Evolutionary conservation across 2,329 filamentous ascomycete genomes (phyloP), one percentile per base, ranked within the genome.

Genomic region (Neonectria ditissima): DNA sequence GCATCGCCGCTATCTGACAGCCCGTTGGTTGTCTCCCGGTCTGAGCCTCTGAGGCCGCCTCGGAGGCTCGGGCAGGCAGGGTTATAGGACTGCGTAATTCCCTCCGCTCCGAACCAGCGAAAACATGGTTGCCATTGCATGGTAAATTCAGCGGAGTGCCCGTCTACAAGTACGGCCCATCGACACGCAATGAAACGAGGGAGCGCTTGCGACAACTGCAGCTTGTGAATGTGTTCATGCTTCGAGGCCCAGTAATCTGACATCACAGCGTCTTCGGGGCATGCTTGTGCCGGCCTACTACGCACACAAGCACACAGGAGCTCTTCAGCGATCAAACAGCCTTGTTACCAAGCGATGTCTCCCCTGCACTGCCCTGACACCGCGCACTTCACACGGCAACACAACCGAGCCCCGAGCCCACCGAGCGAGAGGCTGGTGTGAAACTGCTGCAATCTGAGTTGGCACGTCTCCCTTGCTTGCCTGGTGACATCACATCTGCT

Each of bases 61-160:
- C 37, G 60, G 55, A 58, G 52, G 48, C 54, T 58, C 60, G 50
- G 55, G 55, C 45, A 63, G 55, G 55, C 45, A 63, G 44, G 60
- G 60, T 43, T 48, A 37, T 58, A 57, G n/a, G n/a, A n/a, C n/a
- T n/a, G n/a, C n/a, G n/a, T n/a, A 26, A 26, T 55, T 52, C 32
- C 50, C 52, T 51, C 59, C 34, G 24, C 26, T 51, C 16, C 26
- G 16, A 4, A n/a, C 26, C 22, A 16, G 7, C 18, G 20, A 41
- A 41, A 54, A 9, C 16, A 18, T 18, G n/a, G 37, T 39, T n/a
- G 32, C 14, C 14, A 8, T 18, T 18, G 37, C 41, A 45, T 24
- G 28, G 28, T 37, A 44, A 47, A 44, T n/a, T 16, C 32, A n/a
- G 24, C n/a, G 9, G 18, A 32, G 26, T 26, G 39, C 2, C 16